These are phyloP conservation scores for Gossypium schwendimanii DNA, from an alignment of 441 rosid species.

Conservation along the genomic window DNA sequence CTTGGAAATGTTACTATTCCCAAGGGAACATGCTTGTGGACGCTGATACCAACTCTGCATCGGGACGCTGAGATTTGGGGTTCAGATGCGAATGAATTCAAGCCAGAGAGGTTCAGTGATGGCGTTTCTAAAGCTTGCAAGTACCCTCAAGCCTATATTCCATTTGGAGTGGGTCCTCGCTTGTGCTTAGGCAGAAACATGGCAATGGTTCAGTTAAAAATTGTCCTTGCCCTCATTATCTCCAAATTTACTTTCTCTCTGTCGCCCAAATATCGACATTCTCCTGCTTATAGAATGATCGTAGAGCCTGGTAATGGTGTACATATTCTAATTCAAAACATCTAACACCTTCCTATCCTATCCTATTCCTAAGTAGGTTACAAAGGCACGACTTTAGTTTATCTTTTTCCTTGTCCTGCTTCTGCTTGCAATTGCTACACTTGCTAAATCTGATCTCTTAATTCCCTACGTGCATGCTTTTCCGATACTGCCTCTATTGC, in stretches of 20 bases:
- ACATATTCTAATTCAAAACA: slow-evolving; percentile 24
- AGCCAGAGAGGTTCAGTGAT: slow-evolving; percentile 45
- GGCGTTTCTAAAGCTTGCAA: slow-evolving; percentile 61
- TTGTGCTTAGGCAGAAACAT: slow-evolving; percentile 55
- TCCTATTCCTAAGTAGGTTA: not conserved
- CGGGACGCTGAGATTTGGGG: slow-evolving; percentile 59
- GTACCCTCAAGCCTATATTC: slow-evolving; percentile 51
- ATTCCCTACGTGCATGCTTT: no score
- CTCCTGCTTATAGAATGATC: slow-evolving; percentile 43
- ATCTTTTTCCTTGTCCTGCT: no score
- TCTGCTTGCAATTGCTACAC: no score
- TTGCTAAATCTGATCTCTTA: no score
- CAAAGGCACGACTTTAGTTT: not conserved
- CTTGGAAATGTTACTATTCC: slow-evolving; percentile 40
- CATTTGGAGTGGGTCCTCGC: slow-evolving; percentile 58
- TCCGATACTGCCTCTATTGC: no score
- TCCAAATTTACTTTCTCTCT: slow-evolving; percentile 25
- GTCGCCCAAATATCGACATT: slow-evolving; percentile 45
- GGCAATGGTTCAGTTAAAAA: slow-evolving; percentile 48
- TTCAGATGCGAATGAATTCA: slow-evolving; percentile 47
- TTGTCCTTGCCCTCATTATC: slow-evolving; percentile 29
- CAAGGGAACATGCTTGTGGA: slow-evolving; percentile 50
- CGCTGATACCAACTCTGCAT: slow-evolving; percentile 49
- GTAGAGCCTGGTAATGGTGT: slow-evolving; percentile 58
- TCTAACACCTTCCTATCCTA: slow-evolving; percentile 2